phyloP scores from a whole-genome alignment of 495 filamentous ascomycete genomes.

The Penicillium robsamsonii region DNA sequence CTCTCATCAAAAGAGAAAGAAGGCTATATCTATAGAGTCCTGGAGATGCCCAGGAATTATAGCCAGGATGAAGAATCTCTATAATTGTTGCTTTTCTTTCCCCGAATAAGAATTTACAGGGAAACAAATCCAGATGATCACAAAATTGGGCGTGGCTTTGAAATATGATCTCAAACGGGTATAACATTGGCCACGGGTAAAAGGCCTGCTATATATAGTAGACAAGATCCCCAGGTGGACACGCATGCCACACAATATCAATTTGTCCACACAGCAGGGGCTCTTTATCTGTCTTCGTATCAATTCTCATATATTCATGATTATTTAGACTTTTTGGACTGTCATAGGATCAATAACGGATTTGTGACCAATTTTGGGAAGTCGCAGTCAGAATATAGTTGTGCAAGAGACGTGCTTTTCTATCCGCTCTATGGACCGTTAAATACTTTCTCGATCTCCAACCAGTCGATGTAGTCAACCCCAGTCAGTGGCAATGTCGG shows the following conservation, averaged over 20 bases:
- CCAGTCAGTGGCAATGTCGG: slow-evolving; percentile 23
- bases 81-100: no score
- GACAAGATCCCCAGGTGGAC: no score
- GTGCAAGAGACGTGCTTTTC: no score
- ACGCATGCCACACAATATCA: background rate
- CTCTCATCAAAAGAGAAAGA: background rate
- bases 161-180: background rate
- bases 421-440: slow-evolving; percentile 4
- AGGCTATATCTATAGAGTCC: background rate
- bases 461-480: slow-evolving; percentile 25
- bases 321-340: no score
- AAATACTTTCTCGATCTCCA: slow-evolving; percentile 26
- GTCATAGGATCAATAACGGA: no score
- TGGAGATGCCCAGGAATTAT: background rate
- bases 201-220: background rate
- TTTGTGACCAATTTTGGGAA: no score
- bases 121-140: background rate
- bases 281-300: no score
- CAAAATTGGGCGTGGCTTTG: background rate
- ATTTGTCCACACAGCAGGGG: no score
- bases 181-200: no score
- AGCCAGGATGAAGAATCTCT: background rate
- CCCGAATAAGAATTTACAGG: no score
- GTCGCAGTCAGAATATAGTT: no score
- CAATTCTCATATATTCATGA: no score